phyloP scores from a whole-genome alignment of 495 filamentous ascomycete species.

The Aspergillus conjunctus region DNA sequence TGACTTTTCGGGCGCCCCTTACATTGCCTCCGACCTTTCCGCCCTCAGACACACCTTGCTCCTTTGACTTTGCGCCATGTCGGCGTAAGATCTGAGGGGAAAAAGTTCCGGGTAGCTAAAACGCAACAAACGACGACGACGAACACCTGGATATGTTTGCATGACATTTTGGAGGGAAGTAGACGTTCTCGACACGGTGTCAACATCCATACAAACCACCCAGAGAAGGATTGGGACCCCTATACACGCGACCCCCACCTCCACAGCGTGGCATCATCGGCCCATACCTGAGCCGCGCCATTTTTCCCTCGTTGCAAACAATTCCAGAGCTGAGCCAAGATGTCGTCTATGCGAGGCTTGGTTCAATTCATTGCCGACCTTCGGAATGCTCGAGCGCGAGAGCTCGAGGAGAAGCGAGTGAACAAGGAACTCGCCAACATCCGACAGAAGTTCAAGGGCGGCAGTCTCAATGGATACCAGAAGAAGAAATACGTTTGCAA shows the following conservation, averaged over 20 bases:
- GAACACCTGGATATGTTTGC: neutral
- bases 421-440: constrained; percentile 99
- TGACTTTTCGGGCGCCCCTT: neutral
- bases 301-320: neutral
- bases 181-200: neutral
- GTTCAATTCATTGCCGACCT: constrained; percentile 99
- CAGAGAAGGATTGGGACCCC: neutral
- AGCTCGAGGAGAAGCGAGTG: constrained; percentile 97
- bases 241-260: neutral
- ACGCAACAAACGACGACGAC: constrained; percentile 1
- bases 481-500: constrained; percentile 99
- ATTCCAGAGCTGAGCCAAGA: constrained; percentile 20
- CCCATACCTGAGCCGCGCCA: neutral
- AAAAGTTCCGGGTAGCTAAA: constrained; percentile 4
- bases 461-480: constrained; percentile 89
- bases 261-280: neutral
- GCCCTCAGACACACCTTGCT: constrained; percentile 14
- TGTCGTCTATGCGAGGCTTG: constrained; percentile 81
- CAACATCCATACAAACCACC: neutral
- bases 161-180: neutral
- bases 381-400: constrained; percentile 89
- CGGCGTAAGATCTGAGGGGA: constrained; percentile 6
- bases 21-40: constrained; percentile 9
- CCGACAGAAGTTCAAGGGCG: constrained; percentile 74
- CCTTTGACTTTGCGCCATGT: constrained; percentile 23